Base-by-base conservation (phyloP, 352 stramenopile genomes). In the Pythium sukuiense region DNA sequence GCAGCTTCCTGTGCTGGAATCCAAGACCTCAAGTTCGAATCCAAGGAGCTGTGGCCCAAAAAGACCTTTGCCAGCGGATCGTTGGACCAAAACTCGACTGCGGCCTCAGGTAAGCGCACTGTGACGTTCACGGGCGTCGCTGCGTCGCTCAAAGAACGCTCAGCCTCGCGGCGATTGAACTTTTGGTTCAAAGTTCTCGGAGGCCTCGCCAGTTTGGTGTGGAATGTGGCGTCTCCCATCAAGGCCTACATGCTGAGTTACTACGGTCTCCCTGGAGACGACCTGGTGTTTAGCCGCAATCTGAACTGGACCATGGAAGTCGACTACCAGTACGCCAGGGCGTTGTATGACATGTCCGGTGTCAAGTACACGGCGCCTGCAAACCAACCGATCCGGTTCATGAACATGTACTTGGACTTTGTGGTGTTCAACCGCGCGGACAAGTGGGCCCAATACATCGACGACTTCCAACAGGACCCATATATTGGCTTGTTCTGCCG, bases 401-500 rank as follows among this genome's bases (percentile, higher is more conserved):
- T 70, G 33, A 70, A 70, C 39, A 70, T 70, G 49, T 70, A 70
- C 50, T 30, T 30, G 16, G 63, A 70, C 39, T 70, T 70, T 61
- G 55, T 70, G 29, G 56, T 70, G 7, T 70, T 70, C 24, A 64
- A 65, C 39, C 56, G 57, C 20, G 57, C 63, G 0, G 55, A 45
- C 5, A 61, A 46, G 6, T 70, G 63, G 63, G 63, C 63, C 0
- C 37, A 37, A 26, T 53, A 65, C 37, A 39, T 70, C 12, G 39
- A 70, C 37, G 63, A 65, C 24, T 61, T 61, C 41, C 63, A 70
- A 24, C 56, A 70, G 16, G 63, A 70, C 35, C 63, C 63, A 32
- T 53, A 65, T 14, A 48, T 65, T 4, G 63, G 63, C 18, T 24
- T 37, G 27, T 70, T 65, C n/a, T 70, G 63, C 43, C 56, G 63